A percentile compares a stretch with the other conserved stretches of the same genome.
phyloP scores from a whole-genome alignment of 306 rosid species.

The Sicyos edulis region DNA sequence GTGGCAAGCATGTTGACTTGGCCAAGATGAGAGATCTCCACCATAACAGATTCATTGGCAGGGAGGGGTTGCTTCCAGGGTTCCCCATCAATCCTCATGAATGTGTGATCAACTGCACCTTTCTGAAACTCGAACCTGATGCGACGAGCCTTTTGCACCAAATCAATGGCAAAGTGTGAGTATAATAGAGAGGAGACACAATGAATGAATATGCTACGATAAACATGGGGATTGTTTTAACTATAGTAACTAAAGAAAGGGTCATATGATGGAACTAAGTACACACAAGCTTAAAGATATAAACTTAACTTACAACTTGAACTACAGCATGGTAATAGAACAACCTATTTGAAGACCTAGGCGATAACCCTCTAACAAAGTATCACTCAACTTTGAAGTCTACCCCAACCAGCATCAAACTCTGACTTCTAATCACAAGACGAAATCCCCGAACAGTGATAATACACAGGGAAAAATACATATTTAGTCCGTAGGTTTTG shows the following conservation, averaged over 20 bases:
- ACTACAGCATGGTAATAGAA: background rate
- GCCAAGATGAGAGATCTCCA: slow-evolving; percentile 83
- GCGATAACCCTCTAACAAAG: background rate
- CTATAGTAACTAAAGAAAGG: no score
- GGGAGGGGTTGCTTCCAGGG: slow-evolving; percentile 99
- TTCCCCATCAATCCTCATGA: slow-evolving; percentile 91
- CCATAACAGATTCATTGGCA: slow-evolving; percentile 59
- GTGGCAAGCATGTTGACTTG: slow-evolving; percentile 92
- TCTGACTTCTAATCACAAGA: background rate
- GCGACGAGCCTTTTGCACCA: slow-evolving; percentile 50
- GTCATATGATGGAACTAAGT: no score
- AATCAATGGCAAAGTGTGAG: slow-evolving; percentile 11
- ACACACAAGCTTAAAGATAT: background rate
- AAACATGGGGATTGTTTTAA: background rate
- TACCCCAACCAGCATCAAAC: background rate
- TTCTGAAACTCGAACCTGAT: slow-evolving; percentile 73
- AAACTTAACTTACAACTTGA: background rate
- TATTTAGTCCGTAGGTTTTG: no score
- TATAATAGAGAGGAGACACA: background rate
- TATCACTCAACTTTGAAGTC: background rate
- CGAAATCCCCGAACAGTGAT: background rate
- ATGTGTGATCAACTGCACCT: slow-evolving; percentile 70
- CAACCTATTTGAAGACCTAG: background rate
- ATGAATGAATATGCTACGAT: background rate
- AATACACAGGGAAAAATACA: no score